Conservation (phyloP, 2,329 filamentous ascomycete species). For the Claviceps paspali region DNA sequence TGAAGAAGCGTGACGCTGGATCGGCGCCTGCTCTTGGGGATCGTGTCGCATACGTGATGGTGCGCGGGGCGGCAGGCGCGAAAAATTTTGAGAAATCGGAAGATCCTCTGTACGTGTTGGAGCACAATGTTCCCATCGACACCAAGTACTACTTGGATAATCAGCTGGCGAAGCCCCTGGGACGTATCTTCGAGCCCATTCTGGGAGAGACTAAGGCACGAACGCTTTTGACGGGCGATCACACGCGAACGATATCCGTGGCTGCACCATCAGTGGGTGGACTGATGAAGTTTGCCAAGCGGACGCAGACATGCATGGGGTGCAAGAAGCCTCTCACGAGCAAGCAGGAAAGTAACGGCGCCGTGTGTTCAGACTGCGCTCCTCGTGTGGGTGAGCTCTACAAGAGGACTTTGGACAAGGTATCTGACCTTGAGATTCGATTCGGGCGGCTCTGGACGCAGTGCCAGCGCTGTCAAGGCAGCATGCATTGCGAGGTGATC, state of each 20-base stretch:
- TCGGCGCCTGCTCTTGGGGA: conserved; percentile 88
- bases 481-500: conserved; percentile 96
- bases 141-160: conserved; percentile 98
- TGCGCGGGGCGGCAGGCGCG: conserved; percentile 74
- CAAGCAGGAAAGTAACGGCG: conserved; percentile 66
- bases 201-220: conserved; percentile 83
- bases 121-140: conserved; percentile 95
- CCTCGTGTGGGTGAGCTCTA: conserved; percentile 85
- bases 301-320: conserved; percentile 95
- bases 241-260: conserved; percentile 87
- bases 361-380: conserved; percentile 76
- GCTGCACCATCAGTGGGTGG: conserved; percentile 84
- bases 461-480: conserved; percentile 21
- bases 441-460: conserved; percentile 40
- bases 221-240: conserved; percentile 75
- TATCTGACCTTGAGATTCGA: conserved; percentile 81
- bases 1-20: conserved; percentile 79
- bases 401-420: conserved; percentile 74
- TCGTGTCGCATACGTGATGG: conserved; percentile 94
- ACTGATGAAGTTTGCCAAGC: conserved; percentile 96
- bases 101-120: conserved; percentile 90
- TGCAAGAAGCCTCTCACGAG: conserved; percentile 90
- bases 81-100: conserved; percentile 97
- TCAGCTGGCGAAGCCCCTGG: conserved; percentile 86
- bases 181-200: conserved; percentile 95